Evolutionary conservation across 225 moss, liverwort and hornwort species (phyloP).

Genomic region (Anthoceros angustus): DNA sequence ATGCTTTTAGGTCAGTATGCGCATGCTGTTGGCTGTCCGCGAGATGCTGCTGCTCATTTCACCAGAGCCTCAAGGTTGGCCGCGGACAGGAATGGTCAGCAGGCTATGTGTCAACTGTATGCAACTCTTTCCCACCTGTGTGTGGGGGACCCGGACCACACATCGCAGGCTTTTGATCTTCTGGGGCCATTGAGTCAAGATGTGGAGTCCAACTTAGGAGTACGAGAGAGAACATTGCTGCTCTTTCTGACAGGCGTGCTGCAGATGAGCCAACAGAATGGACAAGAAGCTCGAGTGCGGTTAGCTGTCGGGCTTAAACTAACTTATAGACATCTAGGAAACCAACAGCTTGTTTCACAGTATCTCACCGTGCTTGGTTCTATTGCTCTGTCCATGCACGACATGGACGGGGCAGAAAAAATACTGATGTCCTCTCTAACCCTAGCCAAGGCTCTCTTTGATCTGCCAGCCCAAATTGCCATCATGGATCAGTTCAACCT

Average conservation of each 20-base stretch:
- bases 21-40: constrained; percentile 68
- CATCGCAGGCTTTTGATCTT: constrained; percentile 76
- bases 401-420: constrained; percentile 74
- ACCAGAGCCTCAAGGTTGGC: constrained; percentile 54
- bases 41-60: constrained; percentile 63
- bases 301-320: constrained; percentile 74
- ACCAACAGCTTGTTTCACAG: constrained; percentile 86
- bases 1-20: constrained; percentile 89
- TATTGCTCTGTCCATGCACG: constrained; percentile 64
- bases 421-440: constrained; percentile 91
- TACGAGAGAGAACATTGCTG: constrained; percentile 76
- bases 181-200: constrained; percentile 67
- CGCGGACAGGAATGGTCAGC: constrained; percentile 40
- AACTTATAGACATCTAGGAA: constrained; percentile 83
- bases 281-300: constrained; percentile 85
- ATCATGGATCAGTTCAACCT: constrained; percentile 71
- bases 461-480: constrained; percentile 79
- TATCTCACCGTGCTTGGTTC: constrained; percentile 76
- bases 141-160: constrained; percentile 65
- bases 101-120: constrained; percentile 79
- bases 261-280: constrained; percentile 73
- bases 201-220: constrained; percentile 72
- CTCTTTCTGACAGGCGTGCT: constrained; percentile 80
- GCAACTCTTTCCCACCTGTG: constrained; percentile 73
- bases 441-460: constrained; percentile 81